Evolutionary conservation across 371 early-diverging fungal species (phyloP), one percentile per base, ranked within the genome.

Genomic region (Apophysomyces trapeziformis): DNA sequence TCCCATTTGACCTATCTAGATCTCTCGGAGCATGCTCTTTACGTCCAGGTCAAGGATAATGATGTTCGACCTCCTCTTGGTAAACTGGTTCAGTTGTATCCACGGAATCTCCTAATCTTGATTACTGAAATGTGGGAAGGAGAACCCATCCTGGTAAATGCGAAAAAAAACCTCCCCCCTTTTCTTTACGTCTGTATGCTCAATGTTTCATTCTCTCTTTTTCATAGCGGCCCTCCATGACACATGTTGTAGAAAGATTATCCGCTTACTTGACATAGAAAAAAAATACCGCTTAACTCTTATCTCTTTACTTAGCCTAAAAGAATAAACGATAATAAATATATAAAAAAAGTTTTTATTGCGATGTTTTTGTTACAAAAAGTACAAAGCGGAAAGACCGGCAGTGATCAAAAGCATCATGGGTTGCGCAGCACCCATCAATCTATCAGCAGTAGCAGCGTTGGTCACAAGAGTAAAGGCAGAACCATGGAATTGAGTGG

Each of bases 111-210:
- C 45, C 58, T 91, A 14, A 72, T 83, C 7, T 71, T 92, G 37
- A 86, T 92, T 60, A 84, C 88, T 69, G 85, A 87, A 26, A 92
- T 92, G 91, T 92, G 93, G 93, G 82, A 86, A 37, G 81, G 85
- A 54, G 83, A 87, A 32, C 80, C 91, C 26, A 73, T 61, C 11
- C 67, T 72, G 79, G 87, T 85, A 80, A 21, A 26, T 5, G n/a
- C 13, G 16, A 26, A 26, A 26, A 26, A 26, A 26, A 26, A 26
- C 32, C 32, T n/a, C n/a, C n/a, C n/a, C n/a, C n/a, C n/a, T n/a
- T n/a, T n/a, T n/a, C n/a, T n/a, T n/a, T n/a, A n/a, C n/a, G n/a
- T n/a, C n/a, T n/a, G 54, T 7, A 50, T 9, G 8, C 16, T 41
- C 13, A 41, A 41, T 8, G 9, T 50, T 26, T 5, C 21, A 50